A percentile compares a stretch with the other conserved stretches of the same genome.
These are phyloP conservation scores for Arthrocladium fulminans DNA, from an alignment of 2,329 filamentous ascomycete species.

Conservation along the genomic window DNA sequence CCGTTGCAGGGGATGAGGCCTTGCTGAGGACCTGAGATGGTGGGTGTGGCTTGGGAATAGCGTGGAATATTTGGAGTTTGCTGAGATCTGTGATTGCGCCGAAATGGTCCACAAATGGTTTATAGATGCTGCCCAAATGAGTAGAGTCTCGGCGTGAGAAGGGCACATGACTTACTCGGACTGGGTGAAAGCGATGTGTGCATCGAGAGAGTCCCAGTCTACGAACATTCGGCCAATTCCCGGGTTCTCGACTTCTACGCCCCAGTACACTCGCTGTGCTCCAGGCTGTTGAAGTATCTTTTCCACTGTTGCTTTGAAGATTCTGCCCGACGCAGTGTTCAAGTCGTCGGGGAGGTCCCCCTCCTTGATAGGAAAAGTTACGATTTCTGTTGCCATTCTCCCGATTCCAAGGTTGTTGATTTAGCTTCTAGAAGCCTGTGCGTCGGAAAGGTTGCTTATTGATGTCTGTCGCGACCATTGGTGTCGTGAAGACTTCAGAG, in stretches of 20 bases:
- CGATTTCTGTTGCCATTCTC: slow-evolving; percentile 23
- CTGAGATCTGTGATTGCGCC: slow-evolving; percentile 14
- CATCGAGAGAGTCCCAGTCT: slow-evolving; percentile 24
- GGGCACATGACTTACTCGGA: slow-evolving; percentile 15
- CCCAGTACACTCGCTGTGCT: slow-evolving; percentile 19
- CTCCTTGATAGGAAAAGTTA: slow-evolving; percentile 15
- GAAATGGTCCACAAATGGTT: slow-evolving; percentile 19
- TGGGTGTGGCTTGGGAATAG: slow-evolving; percentile 21
- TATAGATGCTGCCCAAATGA: slow-evolving; percentile 13
- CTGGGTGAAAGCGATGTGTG: slow-evolving; percentile 23
- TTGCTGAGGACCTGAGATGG: slow-evolving; percentile 15
- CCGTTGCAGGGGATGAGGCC: slow-evolving; percentile 17
- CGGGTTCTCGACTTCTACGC: slow-evolving; percentile 22
- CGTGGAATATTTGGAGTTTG: slow-evolving; percentile 19
- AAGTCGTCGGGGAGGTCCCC: slow-evolving; percentile 18
- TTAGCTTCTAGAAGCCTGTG: no score
- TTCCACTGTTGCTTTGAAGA: slow-evolving; percentile 15
- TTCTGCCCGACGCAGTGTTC: slow-evolving; percentile 12
- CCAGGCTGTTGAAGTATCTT: slow-evolving; percentile 21
- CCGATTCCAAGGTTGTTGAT: no score
- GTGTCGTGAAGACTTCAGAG: no score
- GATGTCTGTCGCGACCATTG: no score
- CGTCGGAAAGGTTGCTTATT: no score
- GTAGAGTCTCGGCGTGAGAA: not conserved
- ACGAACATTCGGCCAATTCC: slow-evolving; percentile 19